Base-by-base conservation (phyloP, 768 basidiomycete genomes). In the Pisolithus albus region DNA sequence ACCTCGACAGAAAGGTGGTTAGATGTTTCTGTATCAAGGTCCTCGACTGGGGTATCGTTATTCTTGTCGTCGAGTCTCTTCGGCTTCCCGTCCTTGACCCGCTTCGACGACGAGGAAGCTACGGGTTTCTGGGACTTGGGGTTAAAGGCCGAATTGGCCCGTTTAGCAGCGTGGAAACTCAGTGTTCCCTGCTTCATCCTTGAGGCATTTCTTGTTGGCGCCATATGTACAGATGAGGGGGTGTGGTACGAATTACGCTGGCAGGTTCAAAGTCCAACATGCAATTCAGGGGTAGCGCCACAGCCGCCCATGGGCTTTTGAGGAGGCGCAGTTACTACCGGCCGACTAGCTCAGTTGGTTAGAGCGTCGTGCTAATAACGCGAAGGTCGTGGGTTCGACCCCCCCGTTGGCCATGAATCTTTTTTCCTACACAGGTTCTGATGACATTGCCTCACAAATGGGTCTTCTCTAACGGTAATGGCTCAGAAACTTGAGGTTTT, bases 361-460 rank as follows among this genome's bases (percentile, higher is more conserved):
- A 73, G 69, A 74, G 72, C 72, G 71, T 74, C 66, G 72, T 71
- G 70, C 72, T 74, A 72, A 73, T 54, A 84, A 80, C 76, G 75
- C 79, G 76, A 80, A 81, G 78, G 80, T 79, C 79, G 75, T 81
- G 78, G 78, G 79, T 81, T 80, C 79, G 78, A 81, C 73, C 79
- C 79, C 78, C 78, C 78, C 75, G 75, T 78, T 77, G 78, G 78
- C 78, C 78, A 80, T 41, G 34, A 30, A 23, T 23, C 21, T 32
- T 50, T 55, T 55, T 53, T 56, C 49, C 41, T 19, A 41, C 11
- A 18, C 21, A 18, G 15, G 0, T 19, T 41, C 18, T 13, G 18
- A 18, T 40, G 2, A 4, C 19, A 16, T n/a, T 16, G 30, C 11
- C 9, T 11, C 30, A 32, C 1, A 32, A 1, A 32, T 28, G 32